Percentiles rank a stretch among this genome's conserved stretches.
Conservation (phyloP, 192 early-diverging fungal genomes). For the Umbelopsis sp. region DNA sequence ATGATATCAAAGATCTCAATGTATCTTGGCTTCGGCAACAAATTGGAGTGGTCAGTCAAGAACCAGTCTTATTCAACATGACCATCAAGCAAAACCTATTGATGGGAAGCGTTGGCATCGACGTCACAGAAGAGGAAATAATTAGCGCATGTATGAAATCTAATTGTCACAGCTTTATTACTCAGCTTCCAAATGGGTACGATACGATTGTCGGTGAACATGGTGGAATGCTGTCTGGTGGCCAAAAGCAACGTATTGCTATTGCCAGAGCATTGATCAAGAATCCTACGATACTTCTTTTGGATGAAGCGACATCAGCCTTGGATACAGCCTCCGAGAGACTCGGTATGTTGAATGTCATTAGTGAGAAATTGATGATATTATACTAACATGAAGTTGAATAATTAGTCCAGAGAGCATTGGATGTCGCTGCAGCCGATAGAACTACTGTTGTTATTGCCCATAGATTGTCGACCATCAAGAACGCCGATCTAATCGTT, state of each 20-base stretch:
- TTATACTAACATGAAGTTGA: not conserved
- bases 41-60: slow-evolving; percentile 89
- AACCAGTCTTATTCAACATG: slow-evolving; percentile 81
- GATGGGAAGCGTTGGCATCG: slow-evolving; percentile 55
- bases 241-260: slow-evolving; percentile 96
- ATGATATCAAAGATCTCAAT: slow-evolving; percentile 71
- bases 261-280: slow-evolving; percentile 93
- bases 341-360: slow-evolving; percentile 26
- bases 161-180: slow-evolving; percentile 80
- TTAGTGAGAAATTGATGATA: not conserved
- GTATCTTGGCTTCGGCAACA: slow-evolving; percentile 80
- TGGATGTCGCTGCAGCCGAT: slow-evolving; percentile 69
- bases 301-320: slow-evolving; percentile 66
- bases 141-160: slow-evolving; percentile 63
- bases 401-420: slow-evolving; percentile 67
- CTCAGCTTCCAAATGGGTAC: slow-evolving; percentile 73
- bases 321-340: slow-evolving; percentile 80
- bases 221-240: slow-evolving; percentile 81
- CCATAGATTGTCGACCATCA: slow-evolving; percentile 87
- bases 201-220: slow-evolving; percentile 89
- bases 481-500: slow-evolving; percentile 82
- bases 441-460: slow-evolving; percentile 92
- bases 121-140: slow-evolving; percentile 52
- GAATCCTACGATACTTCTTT: slow-evolving; percentile 70
- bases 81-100: slow-evolving; percentile 80